A percentile compares a stretch with the other conserved stretches of the same genome.
Evolutionary conservation across 164 flowering plant species (phyloP).

Genomic region (Piper betle): DNA sequence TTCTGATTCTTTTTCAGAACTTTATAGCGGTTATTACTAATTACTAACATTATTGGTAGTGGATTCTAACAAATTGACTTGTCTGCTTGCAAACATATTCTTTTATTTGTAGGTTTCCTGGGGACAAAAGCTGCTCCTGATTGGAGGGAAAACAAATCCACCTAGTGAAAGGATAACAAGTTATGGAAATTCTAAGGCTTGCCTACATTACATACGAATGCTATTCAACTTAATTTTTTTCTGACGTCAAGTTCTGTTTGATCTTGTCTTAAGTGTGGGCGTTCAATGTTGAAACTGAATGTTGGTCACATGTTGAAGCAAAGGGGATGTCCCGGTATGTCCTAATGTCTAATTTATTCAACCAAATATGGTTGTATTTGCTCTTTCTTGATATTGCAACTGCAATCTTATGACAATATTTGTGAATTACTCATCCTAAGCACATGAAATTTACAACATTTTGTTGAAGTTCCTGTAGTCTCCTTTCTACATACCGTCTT

Average conservation of each 20-base stretch:
- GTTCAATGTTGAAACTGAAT: constrained; percentile 80
- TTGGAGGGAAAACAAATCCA: constrained; percentile 88
- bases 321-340: constrained; percentile 88
- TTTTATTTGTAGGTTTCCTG: constrained; percentile 57
- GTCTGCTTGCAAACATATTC: constrained; percentile 2
- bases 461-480: no score
- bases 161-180: constrained; percentile 74
- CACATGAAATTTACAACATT: no score
- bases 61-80: not conserved
- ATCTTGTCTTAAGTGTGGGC: constrained; percentile 70
- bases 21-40: not conserved
- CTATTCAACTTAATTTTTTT: not conserved
- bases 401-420: not conserved
- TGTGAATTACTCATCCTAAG: not conserved
- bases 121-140: constrained; percentile 75
- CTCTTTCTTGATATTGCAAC: not conserved
- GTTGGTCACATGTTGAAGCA: constrained; percentile 91
- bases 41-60: not conserved
- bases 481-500: no score
- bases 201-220: not conserved
- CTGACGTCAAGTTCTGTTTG: constrained; percentile 1
- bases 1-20: not conserved
- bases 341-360: not conserved
- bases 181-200: constrained; percentile 5
- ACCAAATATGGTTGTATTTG: not conserved